Evolutionary conservation across 441 rosid genomes (phyloP).

Genomic region (Brassica hybrid): DNA sequence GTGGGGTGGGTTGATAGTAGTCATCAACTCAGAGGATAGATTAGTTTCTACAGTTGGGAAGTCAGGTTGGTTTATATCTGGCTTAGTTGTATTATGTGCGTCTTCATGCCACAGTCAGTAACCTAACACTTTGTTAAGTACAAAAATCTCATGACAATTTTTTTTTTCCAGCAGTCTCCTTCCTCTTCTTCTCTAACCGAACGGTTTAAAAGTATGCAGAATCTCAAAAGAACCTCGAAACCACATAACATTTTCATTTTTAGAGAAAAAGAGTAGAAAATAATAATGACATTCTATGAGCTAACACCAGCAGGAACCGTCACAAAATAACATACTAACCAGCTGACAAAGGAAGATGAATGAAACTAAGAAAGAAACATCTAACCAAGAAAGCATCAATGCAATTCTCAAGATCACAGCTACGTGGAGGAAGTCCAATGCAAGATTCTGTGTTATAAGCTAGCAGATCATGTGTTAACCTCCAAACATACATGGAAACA

Average conservation of each 20-base stretch:
- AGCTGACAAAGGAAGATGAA: background rate
- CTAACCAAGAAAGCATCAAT: background rate
- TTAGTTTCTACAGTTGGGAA: conserved; percentile 73
- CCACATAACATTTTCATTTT: too few relatives aligned
- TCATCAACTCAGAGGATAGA: conserved; percentile 32
- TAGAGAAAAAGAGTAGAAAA: too few relatives aligned
- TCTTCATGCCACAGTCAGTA: too few relatives aligned
- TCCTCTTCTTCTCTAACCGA: background rate
- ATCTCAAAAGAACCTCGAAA: too few relatives aligned
- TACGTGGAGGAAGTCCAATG: background rate
- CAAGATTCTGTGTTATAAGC: background rate
- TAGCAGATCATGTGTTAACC: background rate
- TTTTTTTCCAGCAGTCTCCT: background rate
- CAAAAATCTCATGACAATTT: background rate
- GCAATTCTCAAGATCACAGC: background rate
- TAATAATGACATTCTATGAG: background rate
- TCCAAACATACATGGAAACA: background rate
- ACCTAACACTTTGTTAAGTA: conserved; percentile 20
- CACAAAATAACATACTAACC: background rate
- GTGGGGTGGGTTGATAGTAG: conserved; percentile 49
- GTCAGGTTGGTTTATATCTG: conserved; percentile 47
- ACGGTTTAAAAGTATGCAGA: background rate
- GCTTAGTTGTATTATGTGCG: conserved; percentile 49
- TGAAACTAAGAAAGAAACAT: background rate
- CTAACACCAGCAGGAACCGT: background rate